phyloP scores from a whole-genome alignment of 2,329 filamentous ascomycete genomes.

The Sordariomycetes sp. region DNA sequence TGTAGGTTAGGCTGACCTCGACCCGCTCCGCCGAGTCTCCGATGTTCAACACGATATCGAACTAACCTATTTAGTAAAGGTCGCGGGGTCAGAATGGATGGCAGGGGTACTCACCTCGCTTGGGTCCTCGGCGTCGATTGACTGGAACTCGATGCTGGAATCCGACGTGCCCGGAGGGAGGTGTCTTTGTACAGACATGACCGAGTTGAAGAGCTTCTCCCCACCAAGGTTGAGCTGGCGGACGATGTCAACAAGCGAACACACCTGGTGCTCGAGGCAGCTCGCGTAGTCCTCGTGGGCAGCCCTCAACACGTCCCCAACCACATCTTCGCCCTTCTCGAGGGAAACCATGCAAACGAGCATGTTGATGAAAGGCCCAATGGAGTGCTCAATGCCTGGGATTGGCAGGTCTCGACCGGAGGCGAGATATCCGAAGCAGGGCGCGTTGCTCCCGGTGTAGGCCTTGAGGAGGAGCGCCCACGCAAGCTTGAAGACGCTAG shows the following conservation, averaged over 20 bases:
- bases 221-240: background rate
- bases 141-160: background rate
- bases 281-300: background rate
- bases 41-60: background rate
- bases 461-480: background rate
- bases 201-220: background rate
- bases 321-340: conserved; percentile 14
- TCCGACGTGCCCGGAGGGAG: background rate
- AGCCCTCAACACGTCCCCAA: conserved; percentile 26
- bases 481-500: background rate
- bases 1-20: background rate
- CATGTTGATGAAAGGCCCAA: conserved; percentile 45
- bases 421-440: conserved; percentile 43
- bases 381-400: conserved; percentile 31
- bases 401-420: conserved; percentile 42
- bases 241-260: background rate
- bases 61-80: background rate
- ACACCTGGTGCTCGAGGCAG: background rate
- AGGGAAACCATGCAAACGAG: conserved; percentile 32
- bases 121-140: background rate
- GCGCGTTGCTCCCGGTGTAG: conserved; percentile 33
- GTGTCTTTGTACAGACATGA: background rate
- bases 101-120: background rate
- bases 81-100: background rate
- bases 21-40: background rate